Conservation (phyloP, 306 rosid genomes). For the Abrus pulchellus region DNA sequence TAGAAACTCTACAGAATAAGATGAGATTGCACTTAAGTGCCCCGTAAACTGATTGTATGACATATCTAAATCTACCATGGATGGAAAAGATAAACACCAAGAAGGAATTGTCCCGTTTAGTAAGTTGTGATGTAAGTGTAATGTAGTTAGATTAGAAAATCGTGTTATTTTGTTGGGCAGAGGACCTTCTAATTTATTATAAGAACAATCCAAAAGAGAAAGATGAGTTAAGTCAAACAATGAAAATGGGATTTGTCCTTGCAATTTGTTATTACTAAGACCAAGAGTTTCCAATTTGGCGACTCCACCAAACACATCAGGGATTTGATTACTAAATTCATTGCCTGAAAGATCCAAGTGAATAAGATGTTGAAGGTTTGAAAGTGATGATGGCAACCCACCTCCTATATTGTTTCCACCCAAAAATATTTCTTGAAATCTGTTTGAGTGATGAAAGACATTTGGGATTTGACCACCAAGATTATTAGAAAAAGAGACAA, state of each 20-base stretch:
- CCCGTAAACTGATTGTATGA: not conserved
- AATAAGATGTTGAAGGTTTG: slow-evolving; percentile 30
- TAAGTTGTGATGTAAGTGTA: not conserved
- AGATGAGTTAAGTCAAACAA: too few species aligned
- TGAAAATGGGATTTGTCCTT: too few species aligned
- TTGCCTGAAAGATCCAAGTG: not conserved
- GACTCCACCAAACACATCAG: not conserved
- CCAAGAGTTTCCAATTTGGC: not conserved
- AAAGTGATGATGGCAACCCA: slow-evolving; percentile 20
- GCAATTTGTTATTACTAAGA: too few species aligned
- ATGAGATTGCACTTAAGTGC: not conserved
- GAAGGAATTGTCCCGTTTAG: slow-evolving; percentile 28
- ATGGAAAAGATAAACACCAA: slow-evolving; percentile 26
- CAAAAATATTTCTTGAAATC: not conserved
- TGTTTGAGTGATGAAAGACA: not conserved
- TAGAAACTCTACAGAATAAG: not conserved
- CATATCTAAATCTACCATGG: not conserved
- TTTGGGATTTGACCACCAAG: not conserved
- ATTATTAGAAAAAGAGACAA: not conserved
- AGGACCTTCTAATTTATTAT: not conserved
- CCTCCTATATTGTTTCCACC: not conserved
- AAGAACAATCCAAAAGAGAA: too few species aligned
- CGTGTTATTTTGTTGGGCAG: not conserved
- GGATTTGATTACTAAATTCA: not conserved
- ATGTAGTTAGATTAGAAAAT: not conserved